phyloP scores from a whole-genome alignment of 768 basidiomycete species.

The Leccinellum albellum region DNA sequence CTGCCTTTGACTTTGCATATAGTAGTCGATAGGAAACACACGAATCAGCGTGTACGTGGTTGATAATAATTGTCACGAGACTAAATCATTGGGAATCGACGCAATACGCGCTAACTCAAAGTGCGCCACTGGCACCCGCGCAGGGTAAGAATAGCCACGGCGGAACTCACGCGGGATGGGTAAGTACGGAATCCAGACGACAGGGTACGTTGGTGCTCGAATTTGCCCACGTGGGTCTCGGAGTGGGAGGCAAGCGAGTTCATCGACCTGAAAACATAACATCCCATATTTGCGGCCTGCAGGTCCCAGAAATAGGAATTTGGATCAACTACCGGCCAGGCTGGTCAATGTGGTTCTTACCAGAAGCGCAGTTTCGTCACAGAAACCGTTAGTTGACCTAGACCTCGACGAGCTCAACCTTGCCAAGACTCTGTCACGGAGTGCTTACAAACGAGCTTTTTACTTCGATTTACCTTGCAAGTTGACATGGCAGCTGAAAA shows the following conservation, averaged over 20 bases:
- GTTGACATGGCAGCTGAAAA: background rate
- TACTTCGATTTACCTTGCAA: background rate
- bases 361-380: too few relatives aligned
- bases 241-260: background rate
- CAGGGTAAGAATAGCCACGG: background rate
- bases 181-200: background rate
- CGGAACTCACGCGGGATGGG: slow-evolving; percentile 5
- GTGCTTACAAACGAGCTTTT: background rate
- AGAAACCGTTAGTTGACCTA: too few relatives aligned
- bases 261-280: background rate
- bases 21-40: background rate
- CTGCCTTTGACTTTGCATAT: background rate
- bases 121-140: background rate
- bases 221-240: background rate
- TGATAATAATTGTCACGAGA: background rate
- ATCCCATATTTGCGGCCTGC: background rate
- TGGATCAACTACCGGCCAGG: background rate
- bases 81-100: background rate
- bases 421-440: too few relatives aligned
- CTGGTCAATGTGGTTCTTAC: too few relatives aligned
- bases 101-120: background rate
- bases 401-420: too few relatives aligned
- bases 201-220: background rate
- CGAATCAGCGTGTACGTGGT: background rate
- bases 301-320: background rate